Percentiles rank a stretch among this genome's conserved stretches.
Conservation (phyloP, 75 land plant genomes). For the Sequoia sempervirens region DNA sequence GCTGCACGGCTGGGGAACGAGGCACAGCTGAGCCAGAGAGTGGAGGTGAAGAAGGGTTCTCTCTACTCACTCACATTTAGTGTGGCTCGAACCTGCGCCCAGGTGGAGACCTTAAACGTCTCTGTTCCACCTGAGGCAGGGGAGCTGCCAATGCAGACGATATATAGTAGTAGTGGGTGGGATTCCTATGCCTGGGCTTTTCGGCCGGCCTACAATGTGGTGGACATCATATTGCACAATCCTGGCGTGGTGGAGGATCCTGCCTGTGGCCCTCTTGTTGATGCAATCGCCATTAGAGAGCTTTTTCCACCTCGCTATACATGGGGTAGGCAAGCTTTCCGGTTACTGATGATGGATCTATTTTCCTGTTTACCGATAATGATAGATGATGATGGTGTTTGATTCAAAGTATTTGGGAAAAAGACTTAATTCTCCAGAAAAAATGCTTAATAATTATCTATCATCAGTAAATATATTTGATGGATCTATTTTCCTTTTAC, state of each 20-base stretch:
- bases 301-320: conserved; percentile 33
- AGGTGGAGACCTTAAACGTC: conserved; percentile 2
- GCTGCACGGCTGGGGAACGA: conserved; percentile 25
- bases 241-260: conserved; percentile 67
- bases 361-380: too few relatives aligned
- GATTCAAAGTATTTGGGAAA: too few relatives aligned
- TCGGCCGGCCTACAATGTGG: conserved; percentile 17
- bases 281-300: conserved; percentile 68
- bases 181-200: conserved; percentile 65
- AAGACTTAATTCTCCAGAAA: too few relatives aligned
- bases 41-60: conserved; percentile 4
- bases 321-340: neutral
- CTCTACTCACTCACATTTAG: conserved; percentile 9
- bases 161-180: conserved; percentile 55
- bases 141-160: conserved; percentile 62
- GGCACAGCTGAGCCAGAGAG: conserved; percentile 13
- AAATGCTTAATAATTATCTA: too few relatives aligned
- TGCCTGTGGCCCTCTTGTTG: conserved; percentile 70
- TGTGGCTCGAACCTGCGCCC: conserved; percentile 21
- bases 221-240: conserved; percentile 44
- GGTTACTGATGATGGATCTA: too few relatives aligned
- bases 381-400: too few relatives aligned
- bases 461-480: too few relatives aligned
- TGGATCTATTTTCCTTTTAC: too few relatives aligned
- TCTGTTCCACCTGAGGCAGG: conserved; percentile 18